Percentiles rank a stretch among this genome's conserved stretches.
Evolutionary conservation across 2,329 filamentous ascomycete species (phyloP).

Genomic region (Xylariaceae sp.): DNA sequence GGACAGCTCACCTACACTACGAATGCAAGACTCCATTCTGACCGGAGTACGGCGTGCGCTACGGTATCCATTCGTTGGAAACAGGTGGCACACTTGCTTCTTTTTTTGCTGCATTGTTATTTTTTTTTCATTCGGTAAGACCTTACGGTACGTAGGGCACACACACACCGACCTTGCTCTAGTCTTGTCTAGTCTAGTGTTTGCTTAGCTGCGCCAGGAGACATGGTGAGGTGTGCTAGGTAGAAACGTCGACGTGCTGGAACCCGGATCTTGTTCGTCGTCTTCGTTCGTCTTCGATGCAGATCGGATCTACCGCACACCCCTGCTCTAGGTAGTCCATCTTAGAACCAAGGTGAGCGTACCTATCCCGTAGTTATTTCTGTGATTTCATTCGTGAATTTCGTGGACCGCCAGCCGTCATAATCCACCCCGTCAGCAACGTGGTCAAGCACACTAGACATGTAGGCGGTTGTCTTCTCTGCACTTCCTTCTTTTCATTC

Average conservation of each 20-base stretch:
- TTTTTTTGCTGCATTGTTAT: no score
- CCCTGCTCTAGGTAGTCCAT: neutral
- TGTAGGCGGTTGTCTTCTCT: neutral
- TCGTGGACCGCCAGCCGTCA: neutral
- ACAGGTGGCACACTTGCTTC: no score
- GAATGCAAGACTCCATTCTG: no score
- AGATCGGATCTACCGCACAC: slow-evolving; percentile 7
- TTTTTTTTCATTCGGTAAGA: neutral
- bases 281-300: slow-evolving; percentile 21
- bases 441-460: neutral
- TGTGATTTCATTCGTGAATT: neutral
- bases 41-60: no score
- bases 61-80: no score
- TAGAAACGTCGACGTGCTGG: neutral
- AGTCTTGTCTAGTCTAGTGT: neutral
- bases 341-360: neutral
- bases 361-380: neutral
- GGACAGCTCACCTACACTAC: neutral
- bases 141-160: neutral
- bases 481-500: slow-evolving; percentile 3
- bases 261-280: slow-evolving; percentile 17
- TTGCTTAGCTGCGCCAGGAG: neutral
- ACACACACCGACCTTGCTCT: no score
- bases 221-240: no score
- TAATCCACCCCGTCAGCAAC: neutral